phyloP scores from a whole-genome alignment of 257 asterid species.

The Paulownia fortunei region DNA sequence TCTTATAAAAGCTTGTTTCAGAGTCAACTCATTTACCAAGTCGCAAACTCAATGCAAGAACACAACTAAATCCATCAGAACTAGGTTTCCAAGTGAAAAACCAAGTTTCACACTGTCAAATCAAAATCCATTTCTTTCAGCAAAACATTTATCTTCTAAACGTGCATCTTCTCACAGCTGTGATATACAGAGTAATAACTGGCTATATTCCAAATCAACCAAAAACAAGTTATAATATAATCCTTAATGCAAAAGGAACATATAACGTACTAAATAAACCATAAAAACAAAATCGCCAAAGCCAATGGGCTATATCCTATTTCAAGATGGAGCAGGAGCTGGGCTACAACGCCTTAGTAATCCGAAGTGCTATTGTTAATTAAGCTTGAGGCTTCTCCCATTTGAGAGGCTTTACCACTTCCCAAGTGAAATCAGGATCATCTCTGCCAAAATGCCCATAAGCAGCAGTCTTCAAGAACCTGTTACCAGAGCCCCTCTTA shows the following conservation, averaged over 20 bases:
- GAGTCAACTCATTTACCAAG: too few species aligned
- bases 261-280: constrained; percentile 10
- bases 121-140: background rate
- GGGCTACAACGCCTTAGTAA: background rate
- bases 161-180: background rate
- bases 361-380: background rate
- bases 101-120: background rate
- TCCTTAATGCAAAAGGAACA: background rate
- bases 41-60: too few species aligned
- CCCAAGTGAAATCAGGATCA: constrained; percentile 49
- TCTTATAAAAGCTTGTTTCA: too few species aligned
- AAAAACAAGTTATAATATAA: constrained; percentile 6
- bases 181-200: constrained; percentile 2
- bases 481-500: constrained; percentile 41
- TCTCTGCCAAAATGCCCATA: constrained; percentile 50
- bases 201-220: background rate
- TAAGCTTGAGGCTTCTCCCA: constrained; percentile 45
- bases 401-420: constrained; percentile 53
- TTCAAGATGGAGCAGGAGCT: too few species aligned
- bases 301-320: too few species aligned
- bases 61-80: background rate
- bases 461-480: constrained; percentile 52
- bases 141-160: background rate
- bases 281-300: background rate
- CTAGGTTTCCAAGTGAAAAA: background rate